Evolutionary conservation across 768 basidiomycete species (phyloP), one percentile per base, ranked within the genome.

Genomic region (Hericium alpestre): DNA sequence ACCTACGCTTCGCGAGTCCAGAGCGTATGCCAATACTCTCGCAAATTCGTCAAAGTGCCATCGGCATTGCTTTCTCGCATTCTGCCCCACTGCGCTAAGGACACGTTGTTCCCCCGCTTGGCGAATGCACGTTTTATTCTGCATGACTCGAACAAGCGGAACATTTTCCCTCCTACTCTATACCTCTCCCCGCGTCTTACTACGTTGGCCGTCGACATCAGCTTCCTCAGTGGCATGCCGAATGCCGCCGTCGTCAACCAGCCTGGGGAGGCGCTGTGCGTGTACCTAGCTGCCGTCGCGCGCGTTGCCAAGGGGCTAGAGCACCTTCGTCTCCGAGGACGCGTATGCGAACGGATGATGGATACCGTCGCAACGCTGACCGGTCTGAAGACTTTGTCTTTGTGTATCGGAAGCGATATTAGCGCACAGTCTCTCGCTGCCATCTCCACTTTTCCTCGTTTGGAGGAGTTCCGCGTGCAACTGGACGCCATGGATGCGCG

Each of bases 1-100:
- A 27, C 62, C 46, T 63, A 63, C 47, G 57, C 60, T 50, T 54
- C 57, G 57, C 59, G 62, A 53, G 62, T 63, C 16, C 57, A 57
- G 50, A 56, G 48, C 18, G 46, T 63, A 12, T 49, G 60, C 53
- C 60, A 62, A 23, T 50, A 50, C 22, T 52, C 51, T 12, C 54
- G 50, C 54, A 54, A 54, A 13, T 38, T 54, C 4, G 48, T 46
- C 53, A 55, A 48, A 25, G 25, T 43, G 18, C 50, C 54, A 16
- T 52, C 56, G 20, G 46, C 23, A 23, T 22, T 58, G 22, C 13
- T 55, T 3, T 11, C 47, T 5, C 39, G 32, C 15, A 43, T 56
- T 38, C 39, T 38, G 15, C 50, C 51, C n/a, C 40, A 56, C 25
- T 50, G 12, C 38, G 10, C 9, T 1, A 22, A 27, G n/a, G 38